Base-by-base conservation (phyloP, 768 basidiomycete species). In the Lyophyllum decastes region DNA sequence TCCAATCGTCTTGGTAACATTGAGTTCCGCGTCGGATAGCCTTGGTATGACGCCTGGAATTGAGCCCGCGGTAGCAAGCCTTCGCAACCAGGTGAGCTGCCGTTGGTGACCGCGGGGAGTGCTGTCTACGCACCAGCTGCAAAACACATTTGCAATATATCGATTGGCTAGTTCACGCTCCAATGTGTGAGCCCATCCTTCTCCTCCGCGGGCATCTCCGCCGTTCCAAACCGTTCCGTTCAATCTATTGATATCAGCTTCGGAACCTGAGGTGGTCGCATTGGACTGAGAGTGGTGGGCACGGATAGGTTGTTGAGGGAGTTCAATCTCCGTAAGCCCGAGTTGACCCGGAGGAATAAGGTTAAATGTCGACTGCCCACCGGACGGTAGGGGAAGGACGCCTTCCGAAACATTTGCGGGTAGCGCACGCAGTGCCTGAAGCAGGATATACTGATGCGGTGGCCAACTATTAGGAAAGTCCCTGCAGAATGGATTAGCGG, bases 391-490 rank as follows among this genome's bases (percentile, higher is more conserved):
- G 11, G 90, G 83, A 19, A 89, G 71, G 22, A 70, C 30, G 9
- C 78, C 78, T 8, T 73, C 77, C 0, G 92, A 86, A 34, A 94
- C 64, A 68, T 92, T 90, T n/a, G 85, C 65, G 0, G 92, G 92
- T 14, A 98, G 76, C 12, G 85, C 81, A 35, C 82, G 80, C 40
- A 98, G 82, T 0, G 94, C 94, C 55, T 88, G 78, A 44, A 96
- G 80, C 24, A 84, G 73, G 60, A 96, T 90, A 70, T 93, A 87
- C 61, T 90, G 89, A 64, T 92, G 89, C 10, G 90, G 89, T 16
- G 91, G 91, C 94, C 93, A 97, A 1, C 87, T 71, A 65, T 94
- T 94, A n/a, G 94, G 93, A 24, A 87, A 82, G 66, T 92, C 90
- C 90, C 88, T 89, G 49, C 17, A 33, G 10, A 33, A 21, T 38